A percentile compares a stretch with the other conserved stretches of the same genome.
These are phyloP conservation scores for Lichtheimia ramosa DNA, from an alignment of 371 early-diverging fungal species.

Conservation along the genomic window DNA sequence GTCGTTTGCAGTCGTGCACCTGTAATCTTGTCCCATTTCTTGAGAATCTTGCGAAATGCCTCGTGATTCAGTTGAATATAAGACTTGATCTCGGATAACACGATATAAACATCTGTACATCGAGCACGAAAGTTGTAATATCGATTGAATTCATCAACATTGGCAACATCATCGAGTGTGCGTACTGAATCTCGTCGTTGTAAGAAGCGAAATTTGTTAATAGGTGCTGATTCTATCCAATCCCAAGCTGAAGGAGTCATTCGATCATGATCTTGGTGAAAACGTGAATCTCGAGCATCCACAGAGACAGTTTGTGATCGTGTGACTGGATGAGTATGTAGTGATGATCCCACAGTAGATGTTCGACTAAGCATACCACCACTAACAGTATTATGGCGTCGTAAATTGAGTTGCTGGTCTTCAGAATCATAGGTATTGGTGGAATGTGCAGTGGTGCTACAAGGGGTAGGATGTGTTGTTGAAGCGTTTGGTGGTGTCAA, in stretches of 20 bases:
- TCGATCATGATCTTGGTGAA: neutral
- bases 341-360: no score
- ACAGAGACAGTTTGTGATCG: neutral
- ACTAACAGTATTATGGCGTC: neutral
- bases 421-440: neutral
- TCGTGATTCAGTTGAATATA: conserved; percentile 87
- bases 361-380: neutral
- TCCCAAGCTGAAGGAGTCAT: neutral
- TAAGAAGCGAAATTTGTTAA: neutral
- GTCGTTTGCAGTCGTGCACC: conserved; percentile 42
- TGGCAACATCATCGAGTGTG: neutral
- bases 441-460: no score
- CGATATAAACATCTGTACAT: conserved; percentile 8
- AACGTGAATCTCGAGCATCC: no score
- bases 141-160: conserved; percentile 14
- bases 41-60: conserved; percentile 91
- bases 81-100: conserved; percentile 73
- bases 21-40: conserved; percentile 90
- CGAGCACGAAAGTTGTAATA: conserved; percentile 10
- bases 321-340: neutral
- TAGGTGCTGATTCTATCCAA: neutral
- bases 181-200: neutral
- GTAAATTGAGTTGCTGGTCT: neutral
- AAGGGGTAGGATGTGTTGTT: no score
- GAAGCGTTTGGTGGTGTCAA: neutral